Evolutionary conservation across 495 filamentous ascomycete species (phyloP).

Genomic region (Talaromyces trachyspermus): DNA sequence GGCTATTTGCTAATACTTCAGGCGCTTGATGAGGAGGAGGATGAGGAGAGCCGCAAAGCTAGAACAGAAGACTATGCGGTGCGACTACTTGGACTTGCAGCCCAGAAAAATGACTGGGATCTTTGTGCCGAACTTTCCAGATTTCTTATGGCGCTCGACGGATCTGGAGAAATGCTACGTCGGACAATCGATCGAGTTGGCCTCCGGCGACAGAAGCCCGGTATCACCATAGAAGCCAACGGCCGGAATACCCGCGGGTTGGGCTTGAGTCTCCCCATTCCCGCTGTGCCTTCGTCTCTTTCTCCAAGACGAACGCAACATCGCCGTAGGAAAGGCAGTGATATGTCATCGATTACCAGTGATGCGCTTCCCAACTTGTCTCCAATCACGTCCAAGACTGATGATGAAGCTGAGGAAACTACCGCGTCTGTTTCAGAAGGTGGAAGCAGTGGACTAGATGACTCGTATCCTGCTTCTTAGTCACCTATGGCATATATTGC

Average conservation of each 20-base stretch:
- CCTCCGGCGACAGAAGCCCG: constrained; percentile 16
- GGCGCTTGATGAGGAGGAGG: constrained; percentile 79
- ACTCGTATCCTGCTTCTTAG: constrained; percentile 5
- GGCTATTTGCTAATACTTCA: constrained; percentile 95
- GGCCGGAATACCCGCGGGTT: constrained; percentile 31
- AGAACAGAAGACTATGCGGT: constrained; percentile 58
- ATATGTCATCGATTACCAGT: constrained; percentile 9
- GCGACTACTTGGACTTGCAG: constrained; percentile 71
- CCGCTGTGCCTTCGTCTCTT: constrained; percentile 22
- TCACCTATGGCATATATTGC: constrained; percentile 14
- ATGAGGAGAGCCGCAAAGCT: constrained; percentile 59
- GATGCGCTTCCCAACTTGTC: constrained; percentile 3
- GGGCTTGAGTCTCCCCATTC: constrained; percentile 28
- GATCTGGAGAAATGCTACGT: constrained; percentile 71
- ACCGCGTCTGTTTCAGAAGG: constrained; percentile 24
- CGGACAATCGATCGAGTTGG: constrained; percentile 69
- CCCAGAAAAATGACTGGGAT: constrained; percentile 87
- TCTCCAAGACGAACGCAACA: constrained; percentile 16
- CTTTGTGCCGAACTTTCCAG: constrained; percentile 89
- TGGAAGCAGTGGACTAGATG: constrained; percentile 12
- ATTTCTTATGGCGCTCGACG: constrained; percentile 88
- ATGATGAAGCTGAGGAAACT: constrained; percentile 1
- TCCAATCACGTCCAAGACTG: constrained; percentile 3
- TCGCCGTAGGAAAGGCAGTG: constrained; percentile 6
- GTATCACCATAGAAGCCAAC: constrained; percentile 9